Base-by-base conservation (phyloP, 441 rosid genomes). In the Adansonia madagascariensis region DNA sequence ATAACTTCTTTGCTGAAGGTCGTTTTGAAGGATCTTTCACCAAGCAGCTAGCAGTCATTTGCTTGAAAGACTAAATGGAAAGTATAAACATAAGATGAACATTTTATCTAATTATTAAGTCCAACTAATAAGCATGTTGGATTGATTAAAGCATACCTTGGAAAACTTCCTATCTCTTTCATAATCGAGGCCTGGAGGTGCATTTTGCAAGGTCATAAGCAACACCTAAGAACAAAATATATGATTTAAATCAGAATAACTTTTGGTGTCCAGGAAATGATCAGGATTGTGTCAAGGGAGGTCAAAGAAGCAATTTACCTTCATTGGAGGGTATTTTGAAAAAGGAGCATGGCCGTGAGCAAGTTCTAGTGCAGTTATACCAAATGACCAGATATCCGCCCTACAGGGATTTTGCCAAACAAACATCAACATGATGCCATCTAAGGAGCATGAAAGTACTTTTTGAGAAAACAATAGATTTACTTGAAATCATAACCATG, bases 331-430 rank as follows among this genome's bases (percentile, higher is more conserved):
- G 86, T 94, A 94, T 77, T 95, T 95, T 31, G 99, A 95, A 84
- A 95, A 95, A 73, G 98, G 98, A 77, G 98, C 98, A 83, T 95
- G 99, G 15, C 99, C 99, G 85, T 94, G 99, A 52, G 99, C 98
- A 81, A 96, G 97, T 88, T 96, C 99, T 76, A 96, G 77, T 74
- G 96, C 99, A 11, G 99, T 96, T 71, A 96, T 96, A 59, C 98
- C 99, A 81, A 96, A 96, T 7, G 99, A 96, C 99, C 99, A 96
- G 67, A 96, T 94, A 85, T 96, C 99, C 79, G 97, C 99, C 90
- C 99, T 96, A 87, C 81, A 77, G 49, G 74, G 44, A 84, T 85
- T 72, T 76, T 85, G 44, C 49, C 67, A 80, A 76, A 80, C 82
- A 80, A 74, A 78, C 71, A 82, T 83, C 73, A 77, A 67, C n/a